phyloP scores from a whole-genome alignment of 2,329 filamentous ascomycete species.

The Dothiorella sarmentorum region DNA sequence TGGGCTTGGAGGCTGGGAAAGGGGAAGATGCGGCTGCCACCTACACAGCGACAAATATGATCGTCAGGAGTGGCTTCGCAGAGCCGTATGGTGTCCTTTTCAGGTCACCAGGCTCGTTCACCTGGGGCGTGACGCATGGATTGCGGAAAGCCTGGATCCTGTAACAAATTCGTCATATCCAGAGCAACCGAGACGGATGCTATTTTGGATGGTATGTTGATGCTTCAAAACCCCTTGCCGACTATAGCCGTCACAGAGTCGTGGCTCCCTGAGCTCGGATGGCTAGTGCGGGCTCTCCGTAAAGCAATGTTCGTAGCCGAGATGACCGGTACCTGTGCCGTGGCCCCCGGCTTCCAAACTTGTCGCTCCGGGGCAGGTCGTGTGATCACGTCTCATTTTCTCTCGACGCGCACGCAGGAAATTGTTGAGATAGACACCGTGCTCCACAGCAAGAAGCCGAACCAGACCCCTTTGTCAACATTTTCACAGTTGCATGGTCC shows the following conservation, averaged over 20 bases:
- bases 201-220: no score
- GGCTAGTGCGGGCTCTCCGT: not conserved
- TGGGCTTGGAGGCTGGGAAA: slow-evolving; percentile 51
- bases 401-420: not conserved
- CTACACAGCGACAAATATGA: not conserved
- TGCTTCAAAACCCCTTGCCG: not conserved
- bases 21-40: slow-evolving; percentile 3
- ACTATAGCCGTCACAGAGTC: not conserved
- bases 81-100: no score
- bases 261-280: not conserved
- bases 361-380: not conserved
- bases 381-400: not conserved
- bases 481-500: not conserved
- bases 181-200: no score
- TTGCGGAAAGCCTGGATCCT: not conserved
- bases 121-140: no score
- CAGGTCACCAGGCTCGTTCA: no score
- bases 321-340: slow-evolving; percentile 6
- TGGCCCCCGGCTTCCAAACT: not conserved
- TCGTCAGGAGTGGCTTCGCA: no score
- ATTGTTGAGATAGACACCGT: not conserved
- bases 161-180: no score
- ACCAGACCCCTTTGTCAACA: not conserved
- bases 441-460: not conserved
- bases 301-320: not conserved